Base-by-base conservation (phyloP, 345 rosid genomes). In the Boechera divaricarpa region DNA sequence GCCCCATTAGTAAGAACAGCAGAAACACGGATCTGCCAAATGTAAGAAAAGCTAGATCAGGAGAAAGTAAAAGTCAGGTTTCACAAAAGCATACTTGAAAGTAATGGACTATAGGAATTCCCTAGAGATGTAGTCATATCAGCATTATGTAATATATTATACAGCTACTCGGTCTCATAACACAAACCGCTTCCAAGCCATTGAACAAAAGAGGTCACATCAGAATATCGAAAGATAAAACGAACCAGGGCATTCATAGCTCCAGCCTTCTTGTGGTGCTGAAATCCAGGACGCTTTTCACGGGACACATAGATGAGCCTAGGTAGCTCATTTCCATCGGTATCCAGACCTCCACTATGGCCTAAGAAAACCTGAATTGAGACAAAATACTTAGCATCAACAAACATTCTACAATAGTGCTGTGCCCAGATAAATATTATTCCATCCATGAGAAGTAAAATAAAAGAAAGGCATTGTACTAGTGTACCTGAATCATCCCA, bases 211-310 rank as follows among this genome's bases (percentile, higher is more conserved):
- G 44, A 73, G 61, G 35, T 2, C 10, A 38, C 4, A 15, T 31
- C 13, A 15, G 42, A 26, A 21, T 13, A 4, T 33, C 6, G 39
- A 44, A 49, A 56, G 63, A 68, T 18, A 21, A 44, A 68, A 83
- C 97, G 63, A 85, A 94, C 98, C 97, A 95, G 59, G 42, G 99
- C 97, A 83, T 95, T 95, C 99, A 95, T 95, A 49, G 99, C 99
- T 74, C 99, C 99, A 10, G 99, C 98, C 81, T 95, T 95, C 86
- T 95, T 92, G 89, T 95, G 94, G 71, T 95, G 99, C 56, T 95
- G 99, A 83, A 95, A 95, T 57, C 99, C 98, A 74, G 98, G 99
- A 64, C 98, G 90, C 84, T 95, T 95, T 82, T 95, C 99, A 85
- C 98, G 99, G 76, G 99, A 95, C 72, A 95, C 99, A 75, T 95